phyloP scores from a whole-genome alignment of 192 early-diverging fungal genomes.

The Mortierella antarctica region DNA sequence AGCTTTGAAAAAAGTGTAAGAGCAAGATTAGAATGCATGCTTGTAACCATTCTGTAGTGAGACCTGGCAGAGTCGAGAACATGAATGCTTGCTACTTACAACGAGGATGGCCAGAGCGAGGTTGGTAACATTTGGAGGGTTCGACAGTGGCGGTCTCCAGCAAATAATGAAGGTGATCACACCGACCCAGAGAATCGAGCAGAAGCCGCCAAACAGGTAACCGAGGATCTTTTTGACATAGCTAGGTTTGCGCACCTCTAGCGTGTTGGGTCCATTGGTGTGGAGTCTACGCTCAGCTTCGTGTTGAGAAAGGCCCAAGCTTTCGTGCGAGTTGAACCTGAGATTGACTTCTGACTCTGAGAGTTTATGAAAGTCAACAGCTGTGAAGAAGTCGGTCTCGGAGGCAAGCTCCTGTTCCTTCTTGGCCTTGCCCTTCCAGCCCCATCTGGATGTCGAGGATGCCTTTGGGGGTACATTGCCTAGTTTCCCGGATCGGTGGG shows the following conservation, averaged over 20 bases:
- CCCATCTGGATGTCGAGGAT: neutral
- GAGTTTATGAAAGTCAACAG: slow-evolving; percentile 53
- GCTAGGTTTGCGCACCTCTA: slow-evolving; percentile 52
- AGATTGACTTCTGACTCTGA: slow-evolving; percentile 50
- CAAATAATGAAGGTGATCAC: slow-evolving; percentile 72
- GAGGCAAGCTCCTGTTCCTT: slow-evolving; percentile 16
- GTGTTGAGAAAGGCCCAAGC: slow-evolving; percentile 35
- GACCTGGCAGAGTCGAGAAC: neutral
- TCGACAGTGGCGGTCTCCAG: slow-evolving; percentile 67
- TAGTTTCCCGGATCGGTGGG: slow-evolving; percentile 18
- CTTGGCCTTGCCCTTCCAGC: neutral
- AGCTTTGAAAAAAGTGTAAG: slow-evolving; percentile 25
- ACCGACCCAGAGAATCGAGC: slow-evolving; percentile 74
- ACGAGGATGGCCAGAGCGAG: slow-evolving; percentile 70
- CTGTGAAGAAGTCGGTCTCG: slow-evolving; percentile 49
- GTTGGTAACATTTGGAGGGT: slow-evolving; percentile 63
- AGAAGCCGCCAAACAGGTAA: slow-evolving; percentile 78
- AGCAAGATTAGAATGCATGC: neutral
- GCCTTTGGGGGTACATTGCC: neutral
- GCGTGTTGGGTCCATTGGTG: slow-evolving; percentile 54
- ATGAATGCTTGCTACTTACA: slow-evolving; percentile 20
- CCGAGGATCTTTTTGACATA: slow-evolving; percentile 53
- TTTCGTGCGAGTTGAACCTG: slow-evolving; percentile 45
- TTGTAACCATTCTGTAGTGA: neutral
- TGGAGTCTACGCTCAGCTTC: slow-evolving; percentile 43